Base-by-base conservation (phyloP, 2,329 filamentous ascomycete genomes). In the Colletotrichum sp. region DNA sequence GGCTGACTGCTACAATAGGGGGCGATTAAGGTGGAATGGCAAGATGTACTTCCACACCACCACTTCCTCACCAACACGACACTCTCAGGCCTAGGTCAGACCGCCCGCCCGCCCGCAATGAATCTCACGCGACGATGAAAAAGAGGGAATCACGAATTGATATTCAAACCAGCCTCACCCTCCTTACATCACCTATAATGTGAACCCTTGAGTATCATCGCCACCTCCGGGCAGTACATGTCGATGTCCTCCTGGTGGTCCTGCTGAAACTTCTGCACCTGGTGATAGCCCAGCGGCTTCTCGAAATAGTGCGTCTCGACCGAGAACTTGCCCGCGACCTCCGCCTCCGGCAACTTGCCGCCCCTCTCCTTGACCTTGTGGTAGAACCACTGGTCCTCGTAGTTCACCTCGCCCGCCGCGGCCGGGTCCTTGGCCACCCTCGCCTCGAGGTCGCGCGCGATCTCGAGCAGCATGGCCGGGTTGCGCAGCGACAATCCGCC, bases 401-500 rank as follows among this genome's bases (percentile, higher is more conserved):
- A 80, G 39, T 79, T 70, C 16, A 55, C 44, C 44, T 55, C 65
- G 10, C n/a, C 13, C 18, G 39, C 26, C 10, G 8, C 44, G n/a
- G 26, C 30, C 44, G 65, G 44, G 26, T 62, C 15, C 13, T 36
- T 26, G 7, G 28, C 49, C 6, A 62, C 16, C 12, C 34, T 34
- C 18, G 9, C n/a, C 68, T 28, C n/a, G 30, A 59, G 52, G 21
- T 77, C 72, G 8, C 69, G 62, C 16, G 79, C 30, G 7, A 83
- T 69, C 8, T 78, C 72, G n/a, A 83, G 76, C 39, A 81, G 69
- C 39, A 81, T 71, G 55, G 71, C 79, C 26, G 81, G 81, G 71
- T 81, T 82, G 3, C 84, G 80, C 36, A 85, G 71, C n/a, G 82
- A 84, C 59, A 85, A 39, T 0, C 82, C 83, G 18, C 83, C 84